Percentiles rank a stretch among this genome's conserved stretches.
Evolutionary conservation across 129 eudicot species (phyloP).

Genomic region (Deinandra increscens): DNA sequence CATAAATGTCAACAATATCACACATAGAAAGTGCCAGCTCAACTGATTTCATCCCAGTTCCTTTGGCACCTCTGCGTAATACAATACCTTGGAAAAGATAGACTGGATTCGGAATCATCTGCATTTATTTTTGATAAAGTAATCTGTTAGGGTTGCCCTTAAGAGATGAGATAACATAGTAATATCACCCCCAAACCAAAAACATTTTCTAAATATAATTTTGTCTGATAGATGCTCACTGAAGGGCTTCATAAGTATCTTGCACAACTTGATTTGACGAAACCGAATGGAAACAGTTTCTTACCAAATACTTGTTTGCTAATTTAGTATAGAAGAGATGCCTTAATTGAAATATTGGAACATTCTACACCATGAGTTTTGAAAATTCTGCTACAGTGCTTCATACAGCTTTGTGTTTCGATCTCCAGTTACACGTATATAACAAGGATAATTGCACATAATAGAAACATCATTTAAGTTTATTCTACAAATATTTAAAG

Average conservation of each 20-base stretch:
- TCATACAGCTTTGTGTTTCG: neutral
- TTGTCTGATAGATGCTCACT: slow-evolving; percentile 13
- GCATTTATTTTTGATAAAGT: slow-evolving; percentile 13
- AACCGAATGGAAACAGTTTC: neutral
- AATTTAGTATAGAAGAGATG: neutral
- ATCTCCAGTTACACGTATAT: neutral
- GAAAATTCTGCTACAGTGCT: neutral
- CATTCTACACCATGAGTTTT: neutral
- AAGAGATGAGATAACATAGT: slow-evolving; percentile 5
- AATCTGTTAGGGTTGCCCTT: slow-evolving; percentile 22
- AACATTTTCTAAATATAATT: neutral
- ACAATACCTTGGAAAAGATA: slow-evolving; percentile 98
- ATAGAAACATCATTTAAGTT: neutral
- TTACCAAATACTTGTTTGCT: neutral
- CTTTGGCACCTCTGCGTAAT: slow-evolving; percentile 97
- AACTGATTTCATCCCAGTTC: slow-evolving; percentile 98
- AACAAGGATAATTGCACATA: neutral
- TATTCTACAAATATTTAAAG: neutral
- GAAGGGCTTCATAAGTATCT: neutral
- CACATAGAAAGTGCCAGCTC: slow-evolving; percentile 99
- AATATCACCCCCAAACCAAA: slow-evolving; percentile 1
- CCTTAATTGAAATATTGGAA: too few species aligned
- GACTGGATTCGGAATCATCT: slow-evolving; percentile 89
- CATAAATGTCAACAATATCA: slow-evolving; percentile 91
- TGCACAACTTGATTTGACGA: neutral